A percentile compares a stretch with the other conserved stretches of the same genome.
phyloP scores from a whole-genome alignment of 1,284 basidiomycete species.

The Takashimella tepidaria region DNA sequence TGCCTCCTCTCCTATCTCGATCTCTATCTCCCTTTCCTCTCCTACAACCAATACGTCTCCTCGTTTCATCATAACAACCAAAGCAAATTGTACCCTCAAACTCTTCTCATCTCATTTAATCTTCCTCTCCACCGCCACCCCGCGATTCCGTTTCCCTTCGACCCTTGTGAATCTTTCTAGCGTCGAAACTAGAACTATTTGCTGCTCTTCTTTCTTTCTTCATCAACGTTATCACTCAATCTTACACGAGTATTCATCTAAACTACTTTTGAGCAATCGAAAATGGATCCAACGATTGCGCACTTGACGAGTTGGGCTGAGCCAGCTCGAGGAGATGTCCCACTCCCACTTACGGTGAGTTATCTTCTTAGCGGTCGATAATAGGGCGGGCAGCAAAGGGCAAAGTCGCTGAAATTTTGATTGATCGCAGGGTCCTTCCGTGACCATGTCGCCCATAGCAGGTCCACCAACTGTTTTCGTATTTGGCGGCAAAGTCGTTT shows the following conservation, averaged over 20 bases:
- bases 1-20: not conserved
- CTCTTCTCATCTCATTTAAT: not conserved
- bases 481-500: constrained; percentile 78
- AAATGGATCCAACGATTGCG: constrained; percentile 32
- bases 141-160: not conserved
- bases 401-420: constrained; percentile 2
- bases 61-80: too few relatives aligned
- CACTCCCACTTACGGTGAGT: constrained; percentile 76
- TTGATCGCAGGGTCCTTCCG: constrained; percentile 32
- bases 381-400: not conserved
- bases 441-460: constrained; percentile 39
- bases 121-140: too few relatives aligned
- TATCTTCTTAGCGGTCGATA: constrained; percentile 1
- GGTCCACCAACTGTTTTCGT: constrained; percentile 38
- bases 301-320: constrained; percentile 77
- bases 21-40: not conserved
- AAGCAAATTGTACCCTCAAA: too few relatives aligned
- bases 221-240: not conserved
- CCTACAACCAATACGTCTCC: not conserved
- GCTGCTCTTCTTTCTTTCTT: not conserved
- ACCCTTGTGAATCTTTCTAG: not conserved
- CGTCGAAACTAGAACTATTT: constrained; percentile 2
- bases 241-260: not conserved
- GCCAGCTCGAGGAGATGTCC: constrained; percentile 77
- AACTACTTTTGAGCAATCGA: not conserved